Evolutionary conservation across 352 stramenopile genomes (phyloP).

Genomic region (Pythium folliculosum): DNA sequence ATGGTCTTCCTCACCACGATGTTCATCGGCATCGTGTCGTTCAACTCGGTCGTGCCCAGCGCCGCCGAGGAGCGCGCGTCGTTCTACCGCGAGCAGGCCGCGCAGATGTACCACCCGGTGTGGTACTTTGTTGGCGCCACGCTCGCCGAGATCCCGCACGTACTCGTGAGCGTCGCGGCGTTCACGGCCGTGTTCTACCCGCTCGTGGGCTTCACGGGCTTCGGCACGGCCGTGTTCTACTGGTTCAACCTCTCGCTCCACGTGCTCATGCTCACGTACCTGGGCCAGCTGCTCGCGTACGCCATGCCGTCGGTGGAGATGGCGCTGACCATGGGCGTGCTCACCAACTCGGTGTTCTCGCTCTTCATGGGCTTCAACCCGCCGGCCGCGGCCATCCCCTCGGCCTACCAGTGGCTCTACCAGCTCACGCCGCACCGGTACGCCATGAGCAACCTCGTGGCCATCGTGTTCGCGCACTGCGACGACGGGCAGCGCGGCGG

Average conservation of each 20-base stretch:
- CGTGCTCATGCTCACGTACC: conserved; percentile 37
- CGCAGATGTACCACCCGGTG: conserved; percentile 69
- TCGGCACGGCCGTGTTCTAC: conserved; percentile 22
- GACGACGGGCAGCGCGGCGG: background rate
- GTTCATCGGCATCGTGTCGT: conserved; percentile 69
- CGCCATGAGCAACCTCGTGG: conserved; percentile 18
- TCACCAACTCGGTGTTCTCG: conserved; percentile 40
- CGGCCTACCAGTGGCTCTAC: conserved; percentile 35
- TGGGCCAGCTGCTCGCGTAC: conserved; percentile 34
- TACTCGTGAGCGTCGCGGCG: conserved; percentile 20
- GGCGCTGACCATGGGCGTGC: conserved; percentile 22
- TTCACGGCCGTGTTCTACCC: conserved; percentile 38
- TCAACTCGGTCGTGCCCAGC: conserved; percentile 22
- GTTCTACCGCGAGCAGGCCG: conserved; percentile 84
- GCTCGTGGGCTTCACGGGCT: conserved; percentile 36
- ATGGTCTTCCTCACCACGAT: conserved; percentile 70
- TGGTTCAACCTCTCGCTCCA: conserved; percentile 28
- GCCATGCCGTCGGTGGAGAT: conserved; percentile 29
- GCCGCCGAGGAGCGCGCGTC: conserved; percentile 48
- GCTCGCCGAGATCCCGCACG: conserved; percentile 58
- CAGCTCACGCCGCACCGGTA: conserved; percentile 28
- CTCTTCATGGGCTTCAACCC: conserved; percentile 36
- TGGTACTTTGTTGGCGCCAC: conserved; percentile 63
- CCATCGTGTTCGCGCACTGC: conserved; percentile 22
- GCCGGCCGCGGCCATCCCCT: conserved; percentile 29